These are phyloP conservation scores for Fomitopsis betulina DNA, from an alignment of 1,284 basidiomycete species.

Conservation along the genomic window DNA sequence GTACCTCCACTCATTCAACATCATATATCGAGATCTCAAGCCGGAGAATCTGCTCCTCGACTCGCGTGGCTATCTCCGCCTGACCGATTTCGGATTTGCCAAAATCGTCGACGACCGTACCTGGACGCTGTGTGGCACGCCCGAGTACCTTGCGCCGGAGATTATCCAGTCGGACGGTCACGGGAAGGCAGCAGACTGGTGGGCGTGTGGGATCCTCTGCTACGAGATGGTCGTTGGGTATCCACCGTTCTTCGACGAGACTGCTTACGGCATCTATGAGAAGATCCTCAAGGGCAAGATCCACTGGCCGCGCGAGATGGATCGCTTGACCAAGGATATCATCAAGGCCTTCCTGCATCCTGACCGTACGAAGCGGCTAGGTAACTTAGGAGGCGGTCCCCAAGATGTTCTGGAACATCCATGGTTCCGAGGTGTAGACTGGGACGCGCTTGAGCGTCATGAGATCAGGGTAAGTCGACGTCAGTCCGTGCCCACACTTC, in stretches of 20 bases:
- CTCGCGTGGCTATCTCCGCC: slow-evolving; percentile 92
- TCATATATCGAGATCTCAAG: slow-evolving; percentile 98
- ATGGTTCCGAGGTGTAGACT: slow-evolving; percentile 94
- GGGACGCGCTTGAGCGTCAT: slow-evolving; percentile 75
- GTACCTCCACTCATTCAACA: slow-evolving; percentile 97
- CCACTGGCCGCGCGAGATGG: slow-evolving; percentile 89
- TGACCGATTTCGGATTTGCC: slow-evolving; percentile 98
- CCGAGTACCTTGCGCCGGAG: slow-evolving; percentile 94
- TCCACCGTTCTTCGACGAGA: slow-evolving; percentile 91
- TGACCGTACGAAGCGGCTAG: slow-evolving; percentile 88
- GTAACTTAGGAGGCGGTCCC: slow-evolving; percentile 92
- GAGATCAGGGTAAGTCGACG: slow-evolving; percentile 61
- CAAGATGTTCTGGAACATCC: slow-evolving; percentile 91
- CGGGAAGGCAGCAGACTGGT: slow-evolving; percentile 99
- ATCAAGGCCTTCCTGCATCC: slow-evolving; percentile 89
- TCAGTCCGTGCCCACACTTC: slow-evolving; percentile 7
- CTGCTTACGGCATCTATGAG: slow-evolving; percentile 93
- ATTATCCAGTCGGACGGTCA: slow-evolving; percentile 97
- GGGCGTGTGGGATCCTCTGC: slow-evolving; percentile 94
- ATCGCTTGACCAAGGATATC: slow-evolving; percentile 69
- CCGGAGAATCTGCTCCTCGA: slow-evolving; percentile 96
- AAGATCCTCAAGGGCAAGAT: slow-evolving; percentile 91
- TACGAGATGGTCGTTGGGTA: slow-evolving; percentile 98
- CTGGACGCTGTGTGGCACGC: slow-evolving; percentile 98
- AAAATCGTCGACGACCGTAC: slow-evolving; percentile 99